A percentile compares a stretch with the other conserved stretches of the same genome.
Evolutionary conservation across 2,329 filamentous ascomycete genomes (phyloP).

Genomic region (Arthrobotrys entomopaga): DNA sequence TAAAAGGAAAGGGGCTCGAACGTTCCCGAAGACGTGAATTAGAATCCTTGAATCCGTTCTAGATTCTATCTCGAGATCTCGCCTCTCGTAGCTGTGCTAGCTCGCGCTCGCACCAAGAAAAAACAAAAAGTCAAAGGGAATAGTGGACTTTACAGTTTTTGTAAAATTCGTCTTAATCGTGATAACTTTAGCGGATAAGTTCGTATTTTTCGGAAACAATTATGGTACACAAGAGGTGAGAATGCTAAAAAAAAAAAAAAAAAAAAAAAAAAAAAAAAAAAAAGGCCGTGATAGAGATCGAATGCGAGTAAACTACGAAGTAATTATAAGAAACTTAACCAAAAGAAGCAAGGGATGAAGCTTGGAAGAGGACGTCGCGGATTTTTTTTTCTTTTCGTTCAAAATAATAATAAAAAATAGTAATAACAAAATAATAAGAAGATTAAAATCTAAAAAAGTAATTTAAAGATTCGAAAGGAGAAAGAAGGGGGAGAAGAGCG

Average conservation of each 20-base stretch:
- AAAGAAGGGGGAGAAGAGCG: conserved; percentile 2
- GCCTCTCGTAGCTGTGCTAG: conserved; percentile 32
- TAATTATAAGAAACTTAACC: not conserved
- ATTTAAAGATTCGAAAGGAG: conserved; percentile 26
- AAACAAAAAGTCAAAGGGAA: conserved; percentile 26
- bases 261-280: too few species aligned
- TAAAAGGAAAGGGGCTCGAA: not conserved
- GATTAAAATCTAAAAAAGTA: conserved; percentile 32
- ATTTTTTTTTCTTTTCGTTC: conserved; percentile 15
- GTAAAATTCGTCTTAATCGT: too few species aligned
- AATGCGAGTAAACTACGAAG: not conserved
- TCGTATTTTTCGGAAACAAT: too few species aligned
- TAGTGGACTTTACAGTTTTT: conserved; percentile 1
- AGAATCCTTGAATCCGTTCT: conserved; percentile 22
- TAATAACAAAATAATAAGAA: not conserved
- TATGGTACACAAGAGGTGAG: too few species aligned
- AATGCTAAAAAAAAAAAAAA: conserved; percentile 9
- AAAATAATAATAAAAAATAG: too few species aligned
- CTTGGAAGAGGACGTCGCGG: conserved; percentile 17
- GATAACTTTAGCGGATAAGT: too few species aligned
- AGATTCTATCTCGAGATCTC: conserved; percentile 28
- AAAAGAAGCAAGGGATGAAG: conserved; percentile 32
- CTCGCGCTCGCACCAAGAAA: conserved; percentile 1
- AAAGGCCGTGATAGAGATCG: conserved; percentile 5
- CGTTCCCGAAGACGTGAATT: conserved; percentile 50